Conservation (phyloP, 305 asterid species). For the Rubia peregrina region DNA sequence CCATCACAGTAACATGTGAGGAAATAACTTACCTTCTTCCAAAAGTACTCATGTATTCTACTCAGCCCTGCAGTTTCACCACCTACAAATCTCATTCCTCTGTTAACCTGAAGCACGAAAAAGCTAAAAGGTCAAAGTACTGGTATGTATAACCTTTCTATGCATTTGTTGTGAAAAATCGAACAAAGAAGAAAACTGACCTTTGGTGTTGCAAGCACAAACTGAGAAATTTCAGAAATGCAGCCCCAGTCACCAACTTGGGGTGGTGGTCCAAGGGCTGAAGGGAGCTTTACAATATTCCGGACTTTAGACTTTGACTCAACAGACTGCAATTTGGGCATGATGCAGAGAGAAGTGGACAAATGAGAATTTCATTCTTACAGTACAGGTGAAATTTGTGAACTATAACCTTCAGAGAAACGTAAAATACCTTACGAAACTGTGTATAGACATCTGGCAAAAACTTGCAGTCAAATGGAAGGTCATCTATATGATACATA, state of each 20-base stretch:
- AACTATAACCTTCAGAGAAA: constrained; percentile 7
- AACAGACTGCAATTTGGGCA: constrained; percentile 47
- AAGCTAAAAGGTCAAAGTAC: background rate
- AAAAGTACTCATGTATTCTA: constrained; percentile 77
- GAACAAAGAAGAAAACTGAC: constrained; percentile 27
- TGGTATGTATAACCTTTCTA: background rate
- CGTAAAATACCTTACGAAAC: constrained; percentile 66
- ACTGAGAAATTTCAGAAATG: constrained; percentile 56
- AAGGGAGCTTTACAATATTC: constrained; percentile 55
- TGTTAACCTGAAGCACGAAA: constrained; percentile 42
- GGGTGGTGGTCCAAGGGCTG: constrained; percentile 70
- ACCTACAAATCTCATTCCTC: constrained; percentile 82
- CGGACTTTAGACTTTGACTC: constrained; percentile 62
- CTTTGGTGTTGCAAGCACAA: constrained; percentile 54
- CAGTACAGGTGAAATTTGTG: constrained; percentile 9
- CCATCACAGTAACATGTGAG: background rate
- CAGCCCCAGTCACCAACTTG: constrained; percentile 70
- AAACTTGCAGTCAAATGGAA: constrained; percentile 53
- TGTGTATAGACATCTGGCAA: constrained; percentile 88
- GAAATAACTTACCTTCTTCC: constrained; percentile 61
- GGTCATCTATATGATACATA: constrained; percentile 85
- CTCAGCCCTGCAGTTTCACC: constrained; percentile 88
- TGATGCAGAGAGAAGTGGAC: constrained; percentile 9
- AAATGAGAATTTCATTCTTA: constrained; percentile 12
- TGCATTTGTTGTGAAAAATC: background rate